Percentiles rank a stretch among this genome's conserved stretches.
These are phyloP conservation scores for Aethionema arabicum DNA, from an alignment of 345 rosid species.

Conservation along the genomic window DNA sequence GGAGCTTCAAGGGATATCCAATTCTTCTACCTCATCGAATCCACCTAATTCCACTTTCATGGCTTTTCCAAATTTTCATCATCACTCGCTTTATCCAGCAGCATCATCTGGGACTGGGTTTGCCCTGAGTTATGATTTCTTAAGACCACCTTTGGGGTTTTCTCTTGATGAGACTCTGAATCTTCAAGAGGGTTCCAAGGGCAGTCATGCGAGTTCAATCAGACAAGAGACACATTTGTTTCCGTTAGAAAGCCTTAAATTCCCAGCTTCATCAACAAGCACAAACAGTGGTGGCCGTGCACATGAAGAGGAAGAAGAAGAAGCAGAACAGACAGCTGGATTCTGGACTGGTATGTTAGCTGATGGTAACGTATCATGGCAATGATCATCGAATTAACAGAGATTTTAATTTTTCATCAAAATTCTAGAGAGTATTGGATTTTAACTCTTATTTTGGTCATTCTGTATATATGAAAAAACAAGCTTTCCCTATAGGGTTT, in stretches of 20 bases:
- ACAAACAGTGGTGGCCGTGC: background rate
- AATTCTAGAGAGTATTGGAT: too few relatives aligned
- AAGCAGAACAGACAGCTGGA: too few relatives aligned
- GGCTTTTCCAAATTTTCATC: background rate
- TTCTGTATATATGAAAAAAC: too few relatives aligned
- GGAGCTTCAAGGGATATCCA: constrained; percentile 62
- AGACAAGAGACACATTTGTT: background rate
- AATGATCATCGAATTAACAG: too few relatives aligned
- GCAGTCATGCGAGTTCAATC: background rate
- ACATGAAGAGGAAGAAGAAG: too few relatives aligned
- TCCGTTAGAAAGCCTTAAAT: background rate
- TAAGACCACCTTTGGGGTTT: background rate
- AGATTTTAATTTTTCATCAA: too few relatives aligned
- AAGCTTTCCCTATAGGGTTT: too few relatives aligned
- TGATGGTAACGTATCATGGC: too few relatives aligned
- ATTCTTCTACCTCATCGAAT: background rate
- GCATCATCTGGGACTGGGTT: background rate
- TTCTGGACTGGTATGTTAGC: too few relatives aligned
- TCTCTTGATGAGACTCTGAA: constrained; percentile 1
- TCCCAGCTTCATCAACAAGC: background rate
- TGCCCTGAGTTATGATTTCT: background rate
- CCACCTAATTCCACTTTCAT: background rate
- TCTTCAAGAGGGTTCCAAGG: background rate
- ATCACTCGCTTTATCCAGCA: background rate
- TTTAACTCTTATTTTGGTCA: too few relatives aligned